Evolutionary conservation across 2,329 filamentous ascomycete species (phyloP), one percentile per base, ranked within the genome.

Genomic region (Biscogniauxia sp.): DNA sequence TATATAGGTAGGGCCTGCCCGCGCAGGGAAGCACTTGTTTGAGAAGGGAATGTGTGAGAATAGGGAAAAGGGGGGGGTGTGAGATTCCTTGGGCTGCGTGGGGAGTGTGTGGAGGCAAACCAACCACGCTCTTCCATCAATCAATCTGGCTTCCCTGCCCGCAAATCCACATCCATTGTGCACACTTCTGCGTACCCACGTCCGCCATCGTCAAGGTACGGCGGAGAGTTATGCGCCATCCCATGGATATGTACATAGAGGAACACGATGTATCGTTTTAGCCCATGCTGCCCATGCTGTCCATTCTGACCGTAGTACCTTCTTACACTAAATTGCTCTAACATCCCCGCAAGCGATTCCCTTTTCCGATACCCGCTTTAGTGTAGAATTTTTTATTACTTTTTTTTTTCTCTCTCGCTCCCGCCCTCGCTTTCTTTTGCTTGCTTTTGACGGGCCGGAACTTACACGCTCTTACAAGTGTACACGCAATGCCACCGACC

Each of bases 81-180:
- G 64, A 65, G 61, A 63, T 66, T 68, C 62, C 57, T 58, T 62
- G 37, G 66, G 61, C 58, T 63, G 56, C 57, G 62, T 66, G 60
- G 65, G 65, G 65, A 65, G 61, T 65, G 60, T 62, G 62, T 56
- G 60, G 61, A 68, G 64, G 61, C 60, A 61, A 62, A 63, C 54
- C 61, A 55, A 61, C 61, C 45, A 56, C 45, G 23, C 51, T 55
- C 37, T 56, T 37, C 50, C 55, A 56, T 54, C 51, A 57, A 59
- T 64, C 51, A 57, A 59, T 64, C 51, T 53, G 55, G 50, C 52
- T 58, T 60, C 51, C 52, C 54, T 55, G 56, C 56, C 55, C 51
- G 51, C 41, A 20, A 55, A 62, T 51, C 23, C 53, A 51, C 50
- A 51, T 23, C 19, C 50, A 51, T 25, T 51, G 50, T 45, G 37